Conservation (phyloP, 2,329 filamentous ascomycete genomes). For the Penicillium carneum region DNA sequence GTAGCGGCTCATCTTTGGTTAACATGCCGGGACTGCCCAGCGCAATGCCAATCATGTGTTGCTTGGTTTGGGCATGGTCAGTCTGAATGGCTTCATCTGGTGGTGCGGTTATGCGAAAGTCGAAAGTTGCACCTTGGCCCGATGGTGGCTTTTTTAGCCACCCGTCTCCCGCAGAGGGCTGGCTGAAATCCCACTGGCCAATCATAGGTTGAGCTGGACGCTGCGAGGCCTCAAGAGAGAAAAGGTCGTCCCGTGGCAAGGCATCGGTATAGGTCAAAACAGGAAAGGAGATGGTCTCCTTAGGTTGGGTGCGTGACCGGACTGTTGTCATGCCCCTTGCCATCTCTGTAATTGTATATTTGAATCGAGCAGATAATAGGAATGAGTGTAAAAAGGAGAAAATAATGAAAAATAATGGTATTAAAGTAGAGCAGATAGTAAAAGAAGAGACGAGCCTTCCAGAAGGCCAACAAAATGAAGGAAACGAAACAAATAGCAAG, state of each 20-base stretch:
- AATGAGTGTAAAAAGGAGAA: not conserved
- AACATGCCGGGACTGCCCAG: slow-evolving; percentile 69
- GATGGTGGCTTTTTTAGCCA: slow-evolving; percentile 29
- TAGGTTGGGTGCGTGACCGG: slow-evolving; percentile 40
- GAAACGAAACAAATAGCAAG: slow-evolving; percentile 17
- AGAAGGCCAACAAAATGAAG: slow-evolving; percentile 42
- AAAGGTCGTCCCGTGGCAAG: slow-evolving; percentile 43
- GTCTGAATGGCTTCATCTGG: slow-evolving; percentile 36
- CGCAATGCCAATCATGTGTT: slow-evolving; percentile 73
- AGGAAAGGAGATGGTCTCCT: slow-evolving; percentile 43
- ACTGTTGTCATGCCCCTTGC: slow-evolving; percentile 40
- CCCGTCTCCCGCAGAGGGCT: slow-evolving; percentile 32
- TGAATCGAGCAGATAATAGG: slow-evolving; percentile 22
- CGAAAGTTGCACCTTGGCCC: slow-evolving; percentile 34
- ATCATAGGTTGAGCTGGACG: slow-evolving; percentile 19
- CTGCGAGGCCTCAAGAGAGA: slow-evolving; percentile 25
- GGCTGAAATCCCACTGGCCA: slow-evolving; percentile 31
- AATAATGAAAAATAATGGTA: slow-evolving; percentile 22
- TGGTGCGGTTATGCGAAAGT: slow-evolving; percentile 43
- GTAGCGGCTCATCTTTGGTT: slow-evolving; percentile 28
- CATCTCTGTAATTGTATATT: slow-evolving; percentile 33
- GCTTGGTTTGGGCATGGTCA: slow-evolving; percentile 38
- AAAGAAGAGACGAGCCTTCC: slow-evolving; percentile 50
- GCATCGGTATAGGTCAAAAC: slow-evolving; percentile 45
- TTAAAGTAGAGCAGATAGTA: slow-evolving; percentile 22